A percentile compares a stretch with the other conserved stretches of the same genome.
Conservation (phyloP, 2,329 filamentous ascomycete genomes). For the Colletotrichum shisoi region DNA sequence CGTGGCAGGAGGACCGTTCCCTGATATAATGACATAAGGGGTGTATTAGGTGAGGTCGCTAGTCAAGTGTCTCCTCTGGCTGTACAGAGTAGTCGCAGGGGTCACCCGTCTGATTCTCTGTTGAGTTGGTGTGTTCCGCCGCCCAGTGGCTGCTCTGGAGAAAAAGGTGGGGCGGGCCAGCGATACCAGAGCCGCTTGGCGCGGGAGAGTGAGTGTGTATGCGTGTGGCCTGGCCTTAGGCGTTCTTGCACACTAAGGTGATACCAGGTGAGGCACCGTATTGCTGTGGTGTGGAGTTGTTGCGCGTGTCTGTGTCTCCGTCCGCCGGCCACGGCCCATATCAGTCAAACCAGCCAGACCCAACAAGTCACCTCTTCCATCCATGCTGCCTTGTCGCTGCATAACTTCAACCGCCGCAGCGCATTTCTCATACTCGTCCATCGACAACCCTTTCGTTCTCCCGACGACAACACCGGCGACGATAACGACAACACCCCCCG, state of each 20-base stretch:
- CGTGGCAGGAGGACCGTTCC: slow-evolving; percentile 34
- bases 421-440: background rate
- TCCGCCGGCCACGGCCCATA: slow-evolving; percentile 18
- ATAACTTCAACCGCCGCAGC: slow-evolving; percentile 11
- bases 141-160: slow-evolving; percentile 18
- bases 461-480: slow-evolving; percentile 21
- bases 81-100: slow-evolving; percentile 32
- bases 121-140: slow-evolving; percentile 17
- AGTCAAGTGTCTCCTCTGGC: slow-evolving; percentile 14
- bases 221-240: slow-evolving; percentile 2
- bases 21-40: slow-evolving; percentile 27
- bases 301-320: slow-evolving; percentile 14
- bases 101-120: slow-evolving; percentile 14
- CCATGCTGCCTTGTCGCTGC: slow-evolving; percentile 17
- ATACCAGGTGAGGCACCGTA: background rate
- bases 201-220: background rate
- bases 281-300: slow-evolving; percentile 9
- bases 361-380: slow-evolving; percentile 13
- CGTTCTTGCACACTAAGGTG: too few species aligned
- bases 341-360: slow-evolving; percentile 12
- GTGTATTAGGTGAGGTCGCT: slow-evolving; percentile 6
- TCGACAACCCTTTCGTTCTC: background rate
- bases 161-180: slow-evolving; percentile 25
- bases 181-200: slow-evolving; percentile 33
- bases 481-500: slow-evolving; percentile 17